phyloP scores from a whole-genome alignment of 192 early-diverging fungal genomes.

The Umbelopsis vinacea region DNA sequence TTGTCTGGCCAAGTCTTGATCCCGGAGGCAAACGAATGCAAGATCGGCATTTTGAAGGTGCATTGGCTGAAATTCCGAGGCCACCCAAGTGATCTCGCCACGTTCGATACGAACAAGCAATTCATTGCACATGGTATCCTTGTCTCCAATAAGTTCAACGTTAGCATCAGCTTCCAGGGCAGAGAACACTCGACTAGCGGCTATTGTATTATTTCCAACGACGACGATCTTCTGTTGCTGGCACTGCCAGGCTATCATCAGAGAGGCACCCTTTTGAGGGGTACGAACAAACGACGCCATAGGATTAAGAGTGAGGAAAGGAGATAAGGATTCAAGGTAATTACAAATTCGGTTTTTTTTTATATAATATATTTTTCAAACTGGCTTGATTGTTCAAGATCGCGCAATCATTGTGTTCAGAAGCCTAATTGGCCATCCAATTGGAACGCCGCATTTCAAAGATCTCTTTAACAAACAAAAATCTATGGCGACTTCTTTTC shows the following conservation, averaged over 20 bases:
- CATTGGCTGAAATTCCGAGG: conserved; percentile 46
- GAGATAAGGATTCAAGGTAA: neutral
- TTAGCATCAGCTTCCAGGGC: conserved; percentile 71
- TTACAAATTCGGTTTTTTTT: neutral
- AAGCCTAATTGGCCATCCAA: conserved; percentile 16
- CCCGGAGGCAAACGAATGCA: conserved; percentile 52
- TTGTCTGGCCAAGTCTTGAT: conserved; percentile 24
- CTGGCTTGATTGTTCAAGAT: conserved; percentile 5
- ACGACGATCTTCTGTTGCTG: conserved; percentile 62
- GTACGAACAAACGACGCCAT: conserved; percentile 17
- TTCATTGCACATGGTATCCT: conserved; percentile 41
- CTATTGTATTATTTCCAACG: conserved; percentile 67
- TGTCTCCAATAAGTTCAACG: conserved; percentile 61
- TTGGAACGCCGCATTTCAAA: neutral
- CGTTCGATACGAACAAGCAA: conserved; percentile 52
- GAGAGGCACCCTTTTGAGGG: conserved; percentile 46
- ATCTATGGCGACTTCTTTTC: conserved; percentile 8
- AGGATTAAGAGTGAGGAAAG: neutral
- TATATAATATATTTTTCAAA: neutral
- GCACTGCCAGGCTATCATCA: conserved; percentile 66
- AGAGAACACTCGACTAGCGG: conserved; percentile 69
- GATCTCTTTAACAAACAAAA: conserved; percentile 16
- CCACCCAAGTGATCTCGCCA: conserved; percentile 42
- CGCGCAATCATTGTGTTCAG: conserved; percentile 14
- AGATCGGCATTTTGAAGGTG: conserved; percentile 46